Percentiles rank a stretch among this genome's conserved stretches.
Evolutionary conservation across 768 basidiomycete genomes (phyloP).

Genomic region (Leucocoprinus leucothites): DNA sequence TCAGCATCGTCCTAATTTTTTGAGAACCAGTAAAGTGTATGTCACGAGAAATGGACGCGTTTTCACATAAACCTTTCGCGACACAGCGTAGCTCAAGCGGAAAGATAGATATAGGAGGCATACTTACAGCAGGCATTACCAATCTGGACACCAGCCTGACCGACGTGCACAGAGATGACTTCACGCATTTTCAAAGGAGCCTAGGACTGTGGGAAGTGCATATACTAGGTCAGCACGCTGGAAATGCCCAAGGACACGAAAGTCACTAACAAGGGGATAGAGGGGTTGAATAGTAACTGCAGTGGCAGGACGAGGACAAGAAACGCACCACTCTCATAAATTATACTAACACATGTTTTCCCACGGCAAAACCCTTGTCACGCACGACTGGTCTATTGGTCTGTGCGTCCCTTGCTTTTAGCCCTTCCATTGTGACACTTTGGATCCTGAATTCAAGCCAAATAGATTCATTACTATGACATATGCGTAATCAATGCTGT

Average conservation of each 20-base stretch:
- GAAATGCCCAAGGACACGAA: slow-evolving; percentile 19
- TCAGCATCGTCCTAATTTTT: slow-evolving; percentile 35
- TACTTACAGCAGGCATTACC: slow-evolving; percentile 98
- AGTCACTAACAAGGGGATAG: slow-evolving; percentile 28
- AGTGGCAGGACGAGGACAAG: slow-evolving; percentile 43
- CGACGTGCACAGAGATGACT: slow-evolving; percentile 98
- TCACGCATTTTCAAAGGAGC: slow-evolving; percentile 64
- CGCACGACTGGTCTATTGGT: slow-evolving; percentile 35
- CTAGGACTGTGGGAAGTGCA: slow-evolving; percentile 16
- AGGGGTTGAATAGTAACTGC: slow-evolving; percentile 26
- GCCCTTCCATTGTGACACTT: not conserved
- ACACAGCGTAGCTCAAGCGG: slow-evolving; percentile 17
- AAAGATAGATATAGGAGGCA: slow-evolving; percentile 15
- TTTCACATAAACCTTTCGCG: slow-evolving; percentile 14
- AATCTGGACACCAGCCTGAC: slow-evolving; percentile 97
- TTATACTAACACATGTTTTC: slow-evolving; percentile 36
- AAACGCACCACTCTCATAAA: slow-evolving; percentile 39
- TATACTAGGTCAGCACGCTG: slow-evolving; percentile 19
- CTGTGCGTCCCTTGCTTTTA: slow-evolving; percentile 32
- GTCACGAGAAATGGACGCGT: slow-evolving; percentile 31
- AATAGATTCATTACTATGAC: too few species aligned
- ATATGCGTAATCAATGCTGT: too few species aligned
- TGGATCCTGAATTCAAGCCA: too few species aligned
- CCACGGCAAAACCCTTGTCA: slow-evolving; percentile 35
- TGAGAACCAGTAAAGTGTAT: slow-evolving; percentile 13